phyloP scores from a whole-genome alignment of 257 asterid species.

The Ajuga chamaepitys region DNA sequence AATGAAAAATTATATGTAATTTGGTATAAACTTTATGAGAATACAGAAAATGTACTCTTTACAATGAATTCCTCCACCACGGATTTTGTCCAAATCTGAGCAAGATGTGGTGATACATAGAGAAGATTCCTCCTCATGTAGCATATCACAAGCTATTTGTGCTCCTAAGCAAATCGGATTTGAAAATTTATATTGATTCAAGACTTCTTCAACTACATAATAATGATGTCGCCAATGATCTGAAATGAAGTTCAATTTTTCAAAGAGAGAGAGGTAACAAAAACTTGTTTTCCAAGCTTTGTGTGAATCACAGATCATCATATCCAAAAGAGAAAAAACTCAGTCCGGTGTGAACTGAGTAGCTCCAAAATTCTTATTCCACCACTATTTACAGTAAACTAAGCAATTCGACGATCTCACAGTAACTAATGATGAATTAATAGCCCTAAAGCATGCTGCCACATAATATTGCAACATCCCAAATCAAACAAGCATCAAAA shows the following conservation, averaged over 20 bases:
- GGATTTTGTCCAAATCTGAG: conserved; percentile 71
- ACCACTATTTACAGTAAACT: background rate
- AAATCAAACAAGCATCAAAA: too few relatives aligned
- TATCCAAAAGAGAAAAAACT: background rate
- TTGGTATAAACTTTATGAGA: background rate
- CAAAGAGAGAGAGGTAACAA: background rate
- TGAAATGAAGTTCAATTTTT: background rate
- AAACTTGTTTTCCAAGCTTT: background rate
- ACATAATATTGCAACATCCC: background rate
- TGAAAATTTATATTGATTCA: background rate
- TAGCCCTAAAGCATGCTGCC: background rate
- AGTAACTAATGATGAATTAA: background rate
- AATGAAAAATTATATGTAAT: too few relatives aligned
- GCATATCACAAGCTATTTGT: conserved; percentile 94
- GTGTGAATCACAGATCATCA: too few relatives aligned
- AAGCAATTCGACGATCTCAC: background rate
- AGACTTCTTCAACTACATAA: background rate
- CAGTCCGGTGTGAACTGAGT: background rate
- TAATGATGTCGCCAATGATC: background rate
- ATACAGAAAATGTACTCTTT: conserved; percentile 23
- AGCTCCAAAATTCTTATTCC: background rate
- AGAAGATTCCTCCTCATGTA: conserved; percentile 68
- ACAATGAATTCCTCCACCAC: conserved; percentile 88
- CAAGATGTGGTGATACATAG: conserved; percentile 72
- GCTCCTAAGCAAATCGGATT: conserved; percentile 42